Base-by-base conservation (phyloP, 164 flowering plant genomes). In the Vitis vinifera region DNA sequence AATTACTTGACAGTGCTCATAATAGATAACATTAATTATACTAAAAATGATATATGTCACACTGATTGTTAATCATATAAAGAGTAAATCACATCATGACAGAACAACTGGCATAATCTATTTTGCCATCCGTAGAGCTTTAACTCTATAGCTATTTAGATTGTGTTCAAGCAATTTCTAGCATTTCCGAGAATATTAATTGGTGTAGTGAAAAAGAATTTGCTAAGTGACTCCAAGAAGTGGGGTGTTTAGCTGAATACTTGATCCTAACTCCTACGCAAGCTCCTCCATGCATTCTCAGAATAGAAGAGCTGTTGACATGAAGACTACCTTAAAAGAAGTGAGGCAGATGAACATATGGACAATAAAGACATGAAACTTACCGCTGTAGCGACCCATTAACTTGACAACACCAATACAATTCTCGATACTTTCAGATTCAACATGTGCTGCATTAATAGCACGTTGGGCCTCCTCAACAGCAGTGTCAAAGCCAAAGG, bases 401-500 rank as follows among this genome's bases (percentile, higher is more conserved):
- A 95, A 71, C 86, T 95, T 95, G 73, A 95, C 98, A 68, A 95
- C 72, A 31, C 99, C 99, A 37, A 95, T 82, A 55, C 99, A 90
- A 83, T 95, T 95, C 76, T 92, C 97, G 50, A 71, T 44, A 71
- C 97, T 94, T 80, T 84, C 90, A 63, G 95, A 84, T 84, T 92
- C 98, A 73, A 92, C 97, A 82, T 92, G 99, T 17, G 98, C 98
- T 3, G 98, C 98, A 81, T 91, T 95, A 51, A 95, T 95, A 62
- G 98, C 98, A 68, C 99, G 89, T 67, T 95, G 97, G 68, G 99
- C 99, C 80, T 95, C 99, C 80, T 95, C 99, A 65, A 94, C 97
- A 61, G 97, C 95, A 74, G 97, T 85, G 75, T 94, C 97, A 78
- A 94, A 94, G 63, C 97, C 98, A 68, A 95, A 95, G 37, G 99